A percentile compares a stretch with the other conserved stretches of the same genome.
These are phyloP conservation scores for Chaetomium globosum DNA, from an alignment of 2,329 filamentous ascomycete genomes.

Conservation along the genomic window DNA sequence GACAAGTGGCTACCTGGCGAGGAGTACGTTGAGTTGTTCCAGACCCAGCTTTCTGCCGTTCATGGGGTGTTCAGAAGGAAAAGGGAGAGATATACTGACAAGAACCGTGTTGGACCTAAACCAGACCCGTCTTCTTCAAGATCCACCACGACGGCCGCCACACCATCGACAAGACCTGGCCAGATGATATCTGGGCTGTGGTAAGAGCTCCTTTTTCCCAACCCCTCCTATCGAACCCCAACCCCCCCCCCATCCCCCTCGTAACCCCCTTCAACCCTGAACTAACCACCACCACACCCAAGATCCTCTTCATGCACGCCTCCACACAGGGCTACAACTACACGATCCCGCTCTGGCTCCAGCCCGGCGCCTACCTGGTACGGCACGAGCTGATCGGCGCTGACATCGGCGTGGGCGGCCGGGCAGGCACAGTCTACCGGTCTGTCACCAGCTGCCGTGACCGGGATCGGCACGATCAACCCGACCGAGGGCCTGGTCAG, in stretches of 20 bases:
- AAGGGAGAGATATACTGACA: neutral
- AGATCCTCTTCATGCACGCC: slow-evolving; percentile 48
- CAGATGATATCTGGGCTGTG: slow-evolving; percentile 45
- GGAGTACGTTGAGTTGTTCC: slow-evolving; percentile 35
- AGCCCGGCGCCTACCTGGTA: slow-evolving; percentile 46
- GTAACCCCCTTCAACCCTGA: neutral
- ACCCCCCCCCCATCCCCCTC: neutral
- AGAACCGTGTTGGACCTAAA: neutral
- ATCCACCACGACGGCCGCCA: slow-evolving; percentile 51
- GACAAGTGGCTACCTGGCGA: slow-evolving; percentile 51
- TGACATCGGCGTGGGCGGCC: slow-evolving; percentile 45
- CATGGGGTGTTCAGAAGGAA: neutral
- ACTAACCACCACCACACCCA: slow-evolving; percentile 25
- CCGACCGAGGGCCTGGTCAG: slow-evolving; percentile 36
- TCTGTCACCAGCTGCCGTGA: slow-evolving; percentile 50
- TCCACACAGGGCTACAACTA: slow-evolving; percentile 45
- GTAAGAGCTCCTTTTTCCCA: slow-evolving; percentile 36
- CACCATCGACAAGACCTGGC: slow-evolving; percentile 49
- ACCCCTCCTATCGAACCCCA: neutral
- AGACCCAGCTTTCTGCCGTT: no score
- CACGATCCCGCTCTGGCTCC: slow-evolving; percentile 44
- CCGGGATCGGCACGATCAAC: slow-evolving; percentile 49
- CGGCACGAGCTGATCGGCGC: slow-evolving; percentile 53
- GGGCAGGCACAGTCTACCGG: slow-evolving; percentile 51
- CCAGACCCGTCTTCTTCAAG: slow-evolving; percentile 56